Evolutionary conservation across 495 filamentous ascomycete genomes (phyloP).

Genomic region (Collariella sp.): DNA sequence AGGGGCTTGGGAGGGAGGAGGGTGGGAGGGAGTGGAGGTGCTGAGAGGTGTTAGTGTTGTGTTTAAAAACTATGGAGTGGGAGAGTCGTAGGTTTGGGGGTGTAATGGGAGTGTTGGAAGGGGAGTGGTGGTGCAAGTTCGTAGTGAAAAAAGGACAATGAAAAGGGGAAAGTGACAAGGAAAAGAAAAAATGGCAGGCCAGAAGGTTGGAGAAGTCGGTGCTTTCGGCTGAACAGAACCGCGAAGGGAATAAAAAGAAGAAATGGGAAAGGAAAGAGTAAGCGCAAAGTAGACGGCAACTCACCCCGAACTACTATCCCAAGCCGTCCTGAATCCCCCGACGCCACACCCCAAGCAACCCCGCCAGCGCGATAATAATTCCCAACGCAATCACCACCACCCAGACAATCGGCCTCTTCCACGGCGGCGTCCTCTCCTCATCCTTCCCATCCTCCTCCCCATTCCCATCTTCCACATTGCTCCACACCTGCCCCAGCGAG

Average conservation of each 20-base stretch:
- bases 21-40: not conserved
- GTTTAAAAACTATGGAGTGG: not conserved
- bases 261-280: not conserved
- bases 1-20: not conserved
- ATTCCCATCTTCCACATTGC: not conserved
- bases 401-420: constrained; percentile 8
- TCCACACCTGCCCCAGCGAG: constrained; percentile 7
- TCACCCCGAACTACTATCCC: not conserved
- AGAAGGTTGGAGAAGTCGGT: too few relatives aligned
- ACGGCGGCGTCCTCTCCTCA: not conserved
- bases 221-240: too few relatives aligned
- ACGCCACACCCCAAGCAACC: constrained; percentile 15
- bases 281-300: not conserved
- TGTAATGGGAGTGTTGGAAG: not conserved
- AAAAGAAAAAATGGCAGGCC: too few relatives aligned
- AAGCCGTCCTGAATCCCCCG: constrained; percentile 16
- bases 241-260: too few relatives aligned
- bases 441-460: not conserved
- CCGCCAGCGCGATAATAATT: constrained; percentile 13
- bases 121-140: not conserved
- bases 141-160: too few relatives aligned
- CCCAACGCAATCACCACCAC: constrained; percentile 11
- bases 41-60: not conserved
- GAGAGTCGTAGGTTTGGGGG: not conserved
- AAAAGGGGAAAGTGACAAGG: too few relatives aligned